Base-by-base conservation (phyloP, 2,329 filamentous ascomycete species). In the Dothidotthia symphoricarpi region DNA sequence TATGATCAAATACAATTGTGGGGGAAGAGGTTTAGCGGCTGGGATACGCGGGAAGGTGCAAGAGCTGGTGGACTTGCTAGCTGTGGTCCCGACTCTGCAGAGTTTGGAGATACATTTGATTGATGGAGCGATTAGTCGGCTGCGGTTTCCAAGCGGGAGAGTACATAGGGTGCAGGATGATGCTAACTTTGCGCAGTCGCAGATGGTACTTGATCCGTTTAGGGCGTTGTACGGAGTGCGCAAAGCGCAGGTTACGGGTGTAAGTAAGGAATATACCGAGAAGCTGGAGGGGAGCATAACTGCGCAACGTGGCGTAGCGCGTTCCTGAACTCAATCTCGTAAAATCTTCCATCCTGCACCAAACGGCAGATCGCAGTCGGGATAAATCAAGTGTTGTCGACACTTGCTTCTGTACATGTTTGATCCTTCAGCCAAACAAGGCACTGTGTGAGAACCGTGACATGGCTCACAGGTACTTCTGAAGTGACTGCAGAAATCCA, bases 1-100 rank as follows among this genome's bases (percentile, higher is more conserved):
- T 3, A 74, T 73, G 72, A 71, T 75, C 43, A 75, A 75, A 48
- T 75, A 70, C 49, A 75, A 75, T 46, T 71, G 69, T n/a, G 61
- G 66, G 1, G 73, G 71, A 0, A 53, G 62, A 16, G 71, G 71
- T 1, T 47, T 75, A 25, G 64, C 66, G 2, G 66, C 68, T 17
- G 71, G 72, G 0, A 55, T 75, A 17, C 44, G 59, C 16, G 51
- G 55, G 14, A 69, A 70, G 36, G 69, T 75, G 13, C 48, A 59
- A 39, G 63, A 63, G 28, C 51, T 75, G 26, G 69, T 72, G 5
- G 58, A 65, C 37, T 53, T 66, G 27, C 37, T 75, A 41, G 53
- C 39, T 11, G 36, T 36, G 2, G 63, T 51, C 3, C 46, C 44
- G 7, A 41, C 41, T 16, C 30, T 68, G 34, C 47, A 54, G 12